phyloP scores from a whole-genome alignment of 768 basidiomycete genomes.

The Candolleomyces aberdarensis region DNA sequence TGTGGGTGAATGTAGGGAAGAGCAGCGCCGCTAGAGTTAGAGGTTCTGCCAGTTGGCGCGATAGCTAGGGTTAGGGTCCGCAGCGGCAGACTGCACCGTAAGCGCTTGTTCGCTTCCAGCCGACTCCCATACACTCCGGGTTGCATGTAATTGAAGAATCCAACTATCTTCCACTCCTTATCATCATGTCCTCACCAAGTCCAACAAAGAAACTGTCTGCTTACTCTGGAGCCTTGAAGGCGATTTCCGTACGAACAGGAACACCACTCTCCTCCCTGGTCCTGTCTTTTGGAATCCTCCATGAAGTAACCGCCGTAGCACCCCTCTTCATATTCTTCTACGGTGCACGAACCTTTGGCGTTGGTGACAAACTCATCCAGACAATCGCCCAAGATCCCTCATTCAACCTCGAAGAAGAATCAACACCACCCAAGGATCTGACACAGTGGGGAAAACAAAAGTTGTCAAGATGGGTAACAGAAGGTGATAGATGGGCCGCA shows the following conservation, averaged over 20 bases:
- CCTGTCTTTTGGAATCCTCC: conserved; percentile 77
- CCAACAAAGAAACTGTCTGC: conserved; percentile 35
- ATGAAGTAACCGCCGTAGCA: conserved; percentile 79
- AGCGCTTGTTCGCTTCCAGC: no score
- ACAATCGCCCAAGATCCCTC: conserved; percentile 25
- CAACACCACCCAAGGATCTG: not conserved
- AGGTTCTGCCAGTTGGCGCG: not conserved
- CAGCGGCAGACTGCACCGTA: no score
- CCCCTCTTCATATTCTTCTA: conserved; percentile 78
- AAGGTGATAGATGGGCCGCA: conserved; percentile 70
- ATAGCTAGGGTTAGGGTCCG: not conserved
- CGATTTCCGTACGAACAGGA: conserved; percentile 66
- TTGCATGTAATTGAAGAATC: not conserved
- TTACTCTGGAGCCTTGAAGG: conserved; percentile 53
- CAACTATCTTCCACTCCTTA: not conserved
- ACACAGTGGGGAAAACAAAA: conserved; percentile 40
- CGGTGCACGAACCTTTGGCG: conserved; percentile 57
- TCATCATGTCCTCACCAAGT: conserved; percentile 13
- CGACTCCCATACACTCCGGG: not conserved
- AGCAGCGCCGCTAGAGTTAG: not conserved
- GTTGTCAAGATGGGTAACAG: conserved; percentile 63
- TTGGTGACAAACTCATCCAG: conserved; percentile 65
- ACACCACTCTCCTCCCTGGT: conserved; percentile 74
- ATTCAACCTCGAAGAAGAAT: conserved; percentile 2
- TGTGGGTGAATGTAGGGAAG: not conserved